phyloP scores from a whole-genome alignment of 768 basidiomycete species.

The Leccinum boreale region DNA sequence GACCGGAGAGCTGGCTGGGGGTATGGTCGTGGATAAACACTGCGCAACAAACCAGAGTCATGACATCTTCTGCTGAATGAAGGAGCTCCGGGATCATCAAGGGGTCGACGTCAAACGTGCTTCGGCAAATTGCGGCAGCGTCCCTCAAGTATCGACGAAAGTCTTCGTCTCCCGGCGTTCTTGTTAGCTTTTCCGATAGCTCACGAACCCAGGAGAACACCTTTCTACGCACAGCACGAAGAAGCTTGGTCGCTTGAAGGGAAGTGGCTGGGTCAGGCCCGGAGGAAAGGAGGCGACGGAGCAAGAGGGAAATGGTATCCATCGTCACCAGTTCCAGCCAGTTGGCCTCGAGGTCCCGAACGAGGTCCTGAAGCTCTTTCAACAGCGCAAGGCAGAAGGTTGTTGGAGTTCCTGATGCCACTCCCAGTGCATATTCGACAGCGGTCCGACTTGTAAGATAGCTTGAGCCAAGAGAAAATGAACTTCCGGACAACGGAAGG shows the following conservation, averaged over 20 bases:
- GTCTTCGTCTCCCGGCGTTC: neutral
- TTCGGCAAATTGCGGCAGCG: neutral
- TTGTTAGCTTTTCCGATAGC: neutral
- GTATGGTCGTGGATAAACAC: conserved; percentile 27
- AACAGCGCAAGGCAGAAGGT: conserved; percentile 38
- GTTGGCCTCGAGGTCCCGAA: conserved; percentile 36
- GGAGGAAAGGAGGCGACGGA: conserved; percentile 36
- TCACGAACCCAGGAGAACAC: neutral
- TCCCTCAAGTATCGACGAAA: neutral
- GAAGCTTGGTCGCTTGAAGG: neutral
- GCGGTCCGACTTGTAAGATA: conserved; percentile 41
- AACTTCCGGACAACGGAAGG: conserved; percentile 39
- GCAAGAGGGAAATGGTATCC: conserved; percentile 33
- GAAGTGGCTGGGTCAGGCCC: neutral
- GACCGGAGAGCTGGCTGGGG: neutral
- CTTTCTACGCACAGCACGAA: neutral
- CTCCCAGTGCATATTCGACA: conserved; percentile 10
- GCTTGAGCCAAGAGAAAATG: conserved; percentile 43
- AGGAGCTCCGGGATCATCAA: conserved; percentile 9
- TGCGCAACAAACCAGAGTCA: conserved; percentile 17
- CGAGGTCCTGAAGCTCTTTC: conserved; percentile 32
- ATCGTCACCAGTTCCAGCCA: conserved; percentile 38
- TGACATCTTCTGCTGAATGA: conserved; percentile 16
- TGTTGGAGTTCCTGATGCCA: conserved; percentile 42
- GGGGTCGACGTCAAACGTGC: neutral